These are phyloP conservation scores for Fomitopsis serialis DNA, from an alignment of 768 basidiomycete species.

Conservation along the genomic window DNA sequence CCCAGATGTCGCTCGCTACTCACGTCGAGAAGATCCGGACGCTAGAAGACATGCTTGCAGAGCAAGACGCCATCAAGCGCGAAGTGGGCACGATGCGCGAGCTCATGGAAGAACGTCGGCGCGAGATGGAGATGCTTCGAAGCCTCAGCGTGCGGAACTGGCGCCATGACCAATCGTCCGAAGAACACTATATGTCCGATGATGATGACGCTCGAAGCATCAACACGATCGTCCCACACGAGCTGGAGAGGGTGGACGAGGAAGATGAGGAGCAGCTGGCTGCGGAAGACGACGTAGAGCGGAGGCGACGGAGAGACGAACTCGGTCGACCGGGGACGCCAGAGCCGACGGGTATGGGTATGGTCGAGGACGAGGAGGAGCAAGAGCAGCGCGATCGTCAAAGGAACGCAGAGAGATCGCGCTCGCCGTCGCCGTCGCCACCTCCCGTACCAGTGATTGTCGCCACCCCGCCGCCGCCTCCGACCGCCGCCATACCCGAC, in stretches of 20 bases:
- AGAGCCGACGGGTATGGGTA: constrained; percentile 63
- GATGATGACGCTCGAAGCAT: constrained; percentile 68
- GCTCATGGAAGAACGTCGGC: constrained; percentile 61
- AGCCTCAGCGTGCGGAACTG: constrained; percentile 19
- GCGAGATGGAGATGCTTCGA: constrained; percentile 37
- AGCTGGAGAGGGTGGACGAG: constrained; percentile 68
- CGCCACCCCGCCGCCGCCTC: constrained; percentile 11
- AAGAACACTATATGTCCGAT: constrained; percentile 24
- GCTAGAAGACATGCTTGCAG: constrained; percentile 73
- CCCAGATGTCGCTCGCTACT: constrained; percentile 66
- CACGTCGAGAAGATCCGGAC: constrained; percentile 83
- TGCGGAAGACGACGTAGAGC: constrained; percentile 42
- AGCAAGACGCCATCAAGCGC: constrained; percentile 78
- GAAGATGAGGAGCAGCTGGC: constrained; percentile 60
- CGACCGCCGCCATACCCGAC: constrained; percentile 29
- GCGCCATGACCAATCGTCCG: constrained; percentile 13
- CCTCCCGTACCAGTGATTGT: constrained; percentile 16
- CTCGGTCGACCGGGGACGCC: constrained; percentile 75
- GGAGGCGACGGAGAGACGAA: constrained; percentile 41
- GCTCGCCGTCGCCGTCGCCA: constrained; percentile 3
- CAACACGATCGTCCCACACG: constrained; percentile 62
- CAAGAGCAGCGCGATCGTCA: constrained; percentile 3
- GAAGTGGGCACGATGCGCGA: constrained; percentile 74
- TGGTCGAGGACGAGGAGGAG: constrained; percentile 39
- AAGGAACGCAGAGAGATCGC: not conserved